Evolutionary conservation across 306 rosid genomes (phyloP), one percentile per base, ranked within the genome.

Genomic region (Nissolia schottii): DNA sequence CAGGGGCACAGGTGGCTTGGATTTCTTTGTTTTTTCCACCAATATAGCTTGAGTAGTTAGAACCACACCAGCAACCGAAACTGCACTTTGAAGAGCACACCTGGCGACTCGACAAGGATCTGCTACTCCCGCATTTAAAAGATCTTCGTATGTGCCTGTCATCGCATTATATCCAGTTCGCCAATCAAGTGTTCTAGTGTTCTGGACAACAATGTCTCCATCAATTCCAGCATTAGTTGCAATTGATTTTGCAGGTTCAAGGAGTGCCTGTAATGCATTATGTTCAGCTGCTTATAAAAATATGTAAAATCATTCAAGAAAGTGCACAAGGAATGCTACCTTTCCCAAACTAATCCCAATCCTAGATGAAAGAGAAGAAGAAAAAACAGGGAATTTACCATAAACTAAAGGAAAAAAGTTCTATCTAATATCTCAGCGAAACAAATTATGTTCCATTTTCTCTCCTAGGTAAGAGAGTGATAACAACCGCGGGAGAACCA

Each of bases 61-160:
- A 82, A 91, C 68, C 70, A 94, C 16, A 10, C 97, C 92, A 16
- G 97, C 91, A 77, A 94, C 77, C 9, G 97, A 91, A 70, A 78
- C 95, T 13, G 98, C 96, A 82, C 73, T 89, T 79, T 91, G 95
- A 76, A 94, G 96, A 64, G 98, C 98, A 68, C 96, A 91, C 71
- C 95, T 91, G 19, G 95, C 75, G 78, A 94, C 96, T 22, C 88
- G 87, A 80, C 96, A 82, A 56, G 98, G 98, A 87, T 94, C 98
- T 34, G 88, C 78, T 38, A 94, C 87, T 23, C 97, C 97, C 0
- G 92, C 92, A 67, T 84, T 76, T 20, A 89, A 73, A 84, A 94
- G 98, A 89, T 94, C 98, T 82, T 89, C 97, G 14, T 91, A 91
- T 16, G 50, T 71, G 51, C 73, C 87, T 4, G 90, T 85, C 96